A percentile compares a stretch with the other conserved stretches of the same genome.
Evolutionary conservation across 495 filamentous ascomycete genomes (phyloP).

Genomic region (Penicillium nucicola): DNA sequence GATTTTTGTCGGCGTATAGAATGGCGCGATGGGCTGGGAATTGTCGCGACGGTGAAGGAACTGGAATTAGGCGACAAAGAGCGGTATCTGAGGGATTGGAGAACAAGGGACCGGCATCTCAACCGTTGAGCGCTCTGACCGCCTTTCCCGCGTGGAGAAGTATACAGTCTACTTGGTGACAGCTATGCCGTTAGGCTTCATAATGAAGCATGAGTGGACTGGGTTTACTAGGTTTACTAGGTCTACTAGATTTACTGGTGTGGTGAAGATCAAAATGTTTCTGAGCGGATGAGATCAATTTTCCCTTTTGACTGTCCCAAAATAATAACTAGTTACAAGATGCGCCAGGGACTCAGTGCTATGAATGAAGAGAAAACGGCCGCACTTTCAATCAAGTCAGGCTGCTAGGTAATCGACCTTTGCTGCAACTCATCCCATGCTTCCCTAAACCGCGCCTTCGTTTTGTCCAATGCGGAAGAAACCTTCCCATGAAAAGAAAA

Average conservation of each 20-base stretch:
- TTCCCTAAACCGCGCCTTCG: slow-evolving; percentile 1
- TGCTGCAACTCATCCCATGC: slow-evolving; percentile 2
- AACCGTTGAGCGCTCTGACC: slow-evolving; percentile 9
- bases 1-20: neutral
- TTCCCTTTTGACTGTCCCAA: slow-evolving; percentile 15
- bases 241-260: no score
- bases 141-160: neutral
- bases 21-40: no score
- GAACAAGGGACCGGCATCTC: slow-evolving; percentile 17
- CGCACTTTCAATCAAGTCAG: slow-evolving; percentile 7
- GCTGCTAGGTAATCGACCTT: neutral
- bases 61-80: neutral
- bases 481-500: slow-evolving; percentile 4
- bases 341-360: slow-evolving; percentile 12
- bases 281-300: slow-evolving; percentile 25
- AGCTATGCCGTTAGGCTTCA: no score
- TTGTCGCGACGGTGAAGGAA: neutral
- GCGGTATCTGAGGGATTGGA: slow-evolving; percentile 4
- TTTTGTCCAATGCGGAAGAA: slow-evolving; percentile 21
- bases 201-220: no score
- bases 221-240: no score
- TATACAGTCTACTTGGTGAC: neutral
- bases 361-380: slow-evolving; percentile 20
- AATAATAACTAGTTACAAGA: slow-evolving; percentile 22
- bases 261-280: neutral